Evolutionary conservation across 177 flowering plant genomes (phyloP), one percentile per base, ranked within the genome.

Genomic region (Vitis hybrid): DNA sequence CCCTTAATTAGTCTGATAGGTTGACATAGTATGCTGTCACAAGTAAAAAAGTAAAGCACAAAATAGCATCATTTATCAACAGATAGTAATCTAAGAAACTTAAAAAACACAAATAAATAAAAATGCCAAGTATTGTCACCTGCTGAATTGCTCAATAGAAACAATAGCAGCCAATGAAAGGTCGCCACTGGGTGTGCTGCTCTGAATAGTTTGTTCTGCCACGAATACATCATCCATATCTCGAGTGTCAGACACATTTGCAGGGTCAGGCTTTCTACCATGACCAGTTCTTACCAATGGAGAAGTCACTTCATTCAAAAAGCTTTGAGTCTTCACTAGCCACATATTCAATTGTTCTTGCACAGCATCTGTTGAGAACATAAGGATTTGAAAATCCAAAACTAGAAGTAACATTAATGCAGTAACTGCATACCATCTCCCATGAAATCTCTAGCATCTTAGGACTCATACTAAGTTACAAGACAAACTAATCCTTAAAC

Each of bases 81-180:
- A 38, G 2, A 24, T 8, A 22, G 0, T 12, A 52, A 52, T 11
- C 24, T 5, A 51, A 71, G 53, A 71, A 65, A 17, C 58, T 58
- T 57, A 11, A 67, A 56, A 12, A 75, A 53, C 59, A 15, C 13
- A 24, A 47, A 66, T 15, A 24, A 24, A 38, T 38, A 3, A 62
- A 66, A 65, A 14, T 38, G 28, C 59, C 52, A 51, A 53, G 59
- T 9, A 49, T 72, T 54, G 56, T 79, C 80, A 95, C 99, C 99
- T 86, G 89, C 98, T 93, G 80, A 95, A 92, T 80, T 95, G 99
- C 81, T 95, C 98, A 77, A 95, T 87, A 17, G 98, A 91, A 62
- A 86, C 75, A 67, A 89, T 82, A 73, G 98, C 88, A 75, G 91
- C 91, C 56, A 85, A 73, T 56, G 99, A 95, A 69, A 92, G 90